A percentile compares a stretch with the other conserved stretches of the same genome.
Evolutionary conservation across 2,329 filamentous ascomycete genomes (phyloP).

Genomic region (Aspergillus niger): DNA sequence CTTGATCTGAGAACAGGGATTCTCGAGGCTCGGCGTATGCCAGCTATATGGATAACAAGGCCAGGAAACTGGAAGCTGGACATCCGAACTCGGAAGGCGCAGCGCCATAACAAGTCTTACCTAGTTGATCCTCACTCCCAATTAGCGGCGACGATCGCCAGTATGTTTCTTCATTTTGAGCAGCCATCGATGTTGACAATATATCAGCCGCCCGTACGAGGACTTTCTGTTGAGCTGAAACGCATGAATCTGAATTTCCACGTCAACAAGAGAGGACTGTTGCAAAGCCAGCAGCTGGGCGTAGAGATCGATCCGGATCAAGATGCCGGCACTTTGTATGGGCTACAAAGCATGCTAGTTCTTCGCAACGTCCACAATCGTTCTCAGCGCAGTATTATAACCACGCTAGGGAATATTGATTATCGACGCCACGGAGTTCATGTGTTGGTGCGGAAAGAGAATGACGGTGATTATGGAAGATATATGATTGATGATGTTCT

Average conservation of each 20-base stretch:
- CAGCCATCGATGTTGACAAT: slow-evolving; percentile 46
- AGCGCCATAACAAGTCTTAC: no score
- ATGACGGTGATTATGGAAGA: slow-evolving; percentile 47
- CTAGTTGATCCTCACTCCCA: slow-evolving; percentile 48
- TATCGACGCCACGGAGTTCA: slow-evolving; percentile 44
- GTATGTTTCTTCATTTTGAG: slow-evolving; percentile 57
- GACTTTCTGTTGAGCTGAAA: slow-evolving; percentile 53
- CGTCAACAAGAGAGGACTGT: slow-evolving; percentile 46
- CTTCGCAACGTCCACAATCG: slow-evolving; percentile 49
- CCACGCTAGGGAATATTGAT: slow-evolving; percentile 50
- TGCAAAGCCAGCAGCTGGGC: slow-evolving; percentile 54
- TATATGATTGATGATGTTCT: slow-evolving; percentile 59
- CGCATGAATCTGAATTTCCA: slow-evolving; percentile 57
- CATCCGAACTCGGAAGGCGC: no score
- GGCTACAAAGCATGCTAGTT: slow-evolving; percentile 61
- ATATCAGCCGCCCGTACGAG: slow-evolving; percentile 43
- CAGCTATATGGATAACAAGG: slow-evolving; percentile 42
- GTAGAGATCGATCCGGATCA: slow-evolving; percentile 60
- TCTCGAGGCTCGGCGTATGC: slow-evolving; percentile 56
- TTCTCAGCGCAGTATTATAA: slow-evolving; percentile 54
- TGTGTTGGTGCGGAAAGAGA: slow-evolving; percentile 43
- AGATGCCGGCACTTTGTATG: slow-evolving; percentile 62
- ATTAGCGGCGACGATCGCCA: slow-evolving; percentile 42
- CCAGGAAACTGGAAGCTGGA: no score
- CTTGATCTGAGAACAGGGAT: slow-evolving; percentile 36